Evolutionary conservation across 1,284 basidiomycete genomes (phyloP).

Genomic region (Erythrobasidium hasegawianum): DNA sequence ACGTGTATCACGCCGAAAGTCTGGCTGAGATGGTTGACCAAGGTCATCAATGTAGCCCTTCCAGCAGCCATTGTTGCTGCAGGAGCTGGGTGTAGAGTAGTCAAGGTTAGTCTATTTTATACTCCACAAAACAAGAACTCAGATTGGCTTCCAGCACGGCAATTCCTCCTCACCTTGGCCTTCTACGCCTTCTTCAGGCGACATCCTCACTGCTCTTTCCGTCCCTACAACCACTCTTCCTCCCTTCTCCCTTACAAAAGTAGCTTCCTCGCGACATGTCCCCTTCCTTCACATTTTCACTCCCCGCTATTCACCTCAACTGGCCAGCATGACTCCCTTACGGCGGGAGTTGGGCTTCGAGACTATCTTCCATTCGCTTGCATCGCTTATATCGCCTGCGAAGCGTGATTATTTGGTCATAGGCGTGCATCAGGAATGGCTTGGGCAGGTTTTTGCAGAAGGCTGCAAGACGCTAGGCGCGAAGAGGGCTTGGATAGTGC

Average conservation of each 20-base stretch:
- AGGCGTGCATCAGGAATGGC: conserved; percentile 77
- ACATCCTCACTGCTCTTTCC: conserved; percentile 79
- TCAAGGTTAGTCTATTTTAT: conserved; percentile 64
- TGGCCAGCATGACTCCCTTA: conserved; percentile 78
- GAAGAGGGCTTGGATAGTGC: conserved; percentile 82
- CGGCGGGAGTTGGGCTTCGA: conserved; percentile 87
- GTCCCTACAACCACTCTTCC: conserved; percentile 69
- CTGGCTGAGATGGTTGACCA: conserved; percentile 87
- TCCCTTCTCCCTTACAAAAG: conserved; percentile 53
- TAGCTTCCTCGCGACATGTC: conserved; percentile 51
- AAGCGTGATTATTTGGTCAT: conserved; percentile 79
- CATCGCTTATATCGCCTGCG: conserved; percentile 90
- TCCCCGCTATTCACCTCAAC: conserved; percentile 84
- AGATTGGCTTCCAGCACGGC: conserved; percentile 65
- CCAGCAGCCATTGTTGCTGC: conserved; percentile 91
- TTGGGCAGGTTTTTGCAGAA: conserved; percentile 80
- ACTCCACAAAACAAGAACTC: not conserved
- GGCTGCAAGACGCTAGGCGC: conserved; percentile 64
- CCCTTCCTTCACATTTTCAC: conserved; percentile 93
- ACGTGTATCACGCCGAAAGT: conserved; percentile 54
- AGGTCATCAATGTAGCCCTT: conserved; percentile 96
- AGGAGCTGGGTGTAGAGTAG: conserved; percentile 88
- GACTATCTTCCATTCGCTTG: conserved; percentile 94
- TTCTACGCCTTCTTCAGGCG: conserved; percentile 89
- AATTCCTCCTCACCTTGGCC: conserved; percentile 73